Base-by-base conservation (phyloP, 768 basidiomycete genomes). In the Panus rudis region DNA sequence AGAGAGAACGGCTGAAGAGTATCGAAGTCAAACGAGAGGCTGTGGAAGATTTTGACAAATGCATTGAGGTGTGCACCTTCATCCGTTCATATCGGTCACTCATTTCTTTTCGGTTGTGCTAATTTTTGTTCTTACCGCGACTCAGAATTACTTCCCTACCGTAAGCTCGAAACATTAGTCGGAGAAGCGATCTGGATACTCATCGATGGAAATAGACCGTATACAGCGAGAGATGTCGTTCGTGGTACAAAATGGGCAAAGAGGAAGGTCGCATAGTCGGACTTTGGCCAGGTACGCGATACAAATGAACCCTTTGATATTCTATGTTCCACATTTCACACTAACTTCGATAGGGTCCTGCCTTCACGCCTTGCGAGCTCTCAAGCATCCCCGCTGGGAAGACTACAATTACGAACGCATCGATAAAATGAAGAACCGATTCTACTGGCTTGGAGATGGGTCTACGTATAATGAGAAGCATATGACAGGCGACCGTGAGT, bases 191-290 rank as follows among this genome's bases (percentile, higher is more conserved):
- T n/a, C n/a, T n/a, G n/a, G n/a, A n/a, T n/a, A n/a, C n/a, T n/a
- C n/a, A n/a, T n/a, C n/a, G n/a, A n/a, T n/a, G n/a, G n/a, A n/a
- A n/a, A 6, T 41, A 79, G 75, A 79, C 76, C 4, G 76, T 81
- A 2, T 81, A 73, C 54, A 67, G 71, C 27, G 67, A 71, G 37
- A 73, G 73, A 49, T 81, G 79, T 49, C 62, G 70, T 12, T 76
- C 76, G 24, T 84, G 81, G 79, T 82, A 81, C 53, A 81, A 81
- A 53, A 64, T 61, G 31, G 78, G 78, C 4, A 73, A 72, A 48
- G 72, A 72, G 48, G 74, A 77, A 57, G 79, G 80, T 2, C 69
- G 74, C 2, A 63, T 81, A 6, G 69, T 71, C 20, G 77, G 67
- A 1, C 62, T 83, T 6, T 83, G 76, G 76, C 79, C 80, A 14